These are phyloP conservation scores for Athelia sp. DNA, from an alignment of 1,284 basidiomycete species.

Conservation along the genomic window DNA sequence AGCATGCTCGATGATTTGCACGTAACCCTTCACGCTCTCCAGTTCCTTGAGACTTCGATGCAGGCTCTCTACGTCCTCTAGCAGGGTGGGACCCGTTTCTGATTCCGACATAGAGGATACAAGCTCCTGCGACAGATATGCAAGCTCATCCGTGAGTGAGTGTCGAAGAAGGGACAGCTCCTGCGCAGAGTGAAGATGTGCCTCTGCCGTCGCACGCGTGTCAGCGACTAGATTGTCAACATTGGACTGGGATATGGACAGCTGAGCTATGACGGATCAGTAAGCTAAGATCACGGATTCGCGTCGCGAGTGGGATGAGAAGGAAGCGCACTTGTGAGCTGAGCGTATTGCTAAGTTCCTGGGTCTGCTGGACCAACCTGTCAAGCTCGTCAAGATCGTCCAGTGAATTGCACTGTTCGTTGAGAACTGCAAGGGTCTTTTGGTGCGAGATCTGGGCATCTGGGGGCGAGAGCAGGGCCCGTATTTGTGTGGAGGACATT, in stretches of 20 bases:
- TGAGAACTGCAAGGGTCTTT: conserved; percentile 38
- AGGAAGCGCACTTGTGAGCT: conserved; percentile 35
- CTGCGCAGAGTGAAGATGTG: conserved; percentile 58
- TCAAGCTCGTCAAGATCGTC: conserved; percentile 44
- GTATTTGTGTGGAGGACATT: conserved; percentile 51
- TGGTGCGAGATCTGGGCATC: conserved; percentile 33
- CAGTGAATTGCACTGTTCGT: conserved; percentile 40
- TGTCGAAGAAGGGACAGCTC: conserved; percentile 73
- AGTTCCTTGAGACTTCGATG: conserved; percentile 73
- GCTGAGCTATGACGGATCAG: conserved; percentile 47
- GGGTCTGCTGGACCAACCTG: conserved; percentile 29
- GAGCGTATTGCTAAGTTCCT: conserved; percentile 30
- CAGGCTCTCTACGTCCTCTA: conserved; percentile 78
- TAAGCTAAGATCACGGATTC: conserved; percentile 12
- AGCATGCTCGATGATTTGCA: conserved; percentile 67
- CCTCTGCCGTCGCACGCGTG: conserved; percentile 37
- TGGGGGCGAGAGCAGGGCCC: conserved; percentile 43
- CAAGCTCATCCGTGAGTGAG: conserved; percentile 70
- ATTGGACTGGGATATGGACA: conserved; percentile 44
- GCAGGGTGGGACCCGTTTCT: conserved; percentile 49
- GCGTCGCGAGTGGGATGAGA: not conserved
- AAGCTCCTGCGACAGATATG: conserved; percentile 63
- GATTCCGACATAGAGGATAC: conserved; percentile 48
- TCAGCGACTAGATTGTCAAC: conserved; percentile 39
- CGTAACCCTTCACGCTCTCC: conserved; percentile 71